Conservation (phyloP, 2,329 filamentous ascomycete genomes). For the Aspergillus sp. region DNA sequence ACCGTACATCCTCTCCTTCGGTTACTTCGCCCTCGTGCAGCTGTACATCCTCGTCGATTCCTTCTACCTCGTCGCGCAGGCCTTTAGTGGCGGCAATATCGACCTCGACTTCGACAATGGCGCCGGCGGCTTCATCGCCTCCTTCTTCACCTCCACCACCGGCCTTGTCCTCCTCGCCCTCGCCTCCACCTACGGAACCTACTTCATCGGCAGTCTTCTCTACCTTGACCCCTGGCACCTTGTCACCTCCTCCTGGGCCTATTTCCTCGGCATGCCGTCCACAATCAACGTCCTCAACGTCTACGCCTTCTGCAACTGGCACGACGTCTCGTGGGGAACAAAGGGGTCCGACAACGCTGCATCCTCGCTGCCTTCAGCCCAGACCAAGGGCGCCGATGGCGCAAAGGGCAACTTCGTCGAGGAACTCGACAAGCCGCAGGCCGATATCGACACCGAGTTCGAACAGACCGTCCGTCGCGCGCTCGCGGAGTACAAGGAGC, state of each 20-base stretch:
- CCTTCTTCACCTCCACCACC: slow-evolving; percentile 77
- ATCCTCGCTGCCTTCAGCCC: slow-evolving; percentile 88
- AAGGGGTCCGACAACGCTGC: slow-evolving; percentile 89
- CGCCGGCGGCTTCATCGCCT: slow-evolving; percentile 65
- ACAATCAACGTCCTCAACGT: slow-evolving; percentile 99
- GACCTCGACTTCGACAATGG: slow-evolving; percentile 67
- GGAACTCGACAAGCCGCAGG: slow-evolving; percentile 93
- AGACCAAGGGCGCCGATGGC: slow-evolving; percentile 76
- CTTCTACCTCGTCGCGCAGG: slow-evolving; percentile 81
- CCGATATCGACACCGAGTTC: slow-evolving; percentile 97
- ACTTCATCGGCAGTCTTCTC: slow-evolving; percentile 94
- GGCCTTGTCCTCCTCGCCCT: slow-evolving; percentile 94
- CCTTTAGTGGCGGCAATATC: slow-evolving; percentile 63
- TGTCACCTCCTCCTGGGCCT: slow-evolving; percentile 96
- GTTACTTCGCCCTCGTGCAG: slow-evolving; percentile 84
- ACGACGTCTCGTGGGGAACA: slow-evolving; percentile 99
- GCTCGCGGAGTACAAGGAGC: slow-evolving; percentile 75
- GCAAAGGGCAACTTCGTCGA: slow-evolving; percentile 86
- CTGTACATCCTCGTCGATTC: slow-evolving; percentile 87
- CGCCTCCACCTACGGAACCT: slow-evolving; percentile 91
- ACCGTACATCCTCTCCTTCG: slow-evolving; percentile 87
- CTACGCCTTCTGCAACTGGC: slow-evolving; percentile 99
- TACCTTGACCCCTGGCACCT: slow-evolving; percentile 99
- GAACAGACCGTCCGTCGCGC: slow-evolving; percentile 94
- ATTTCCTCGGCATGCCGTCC: slow-evolving; percentile 88